phyloP scores from a whole-genome alignment of 257 asterid species.

The Salvia hispanica region DNA sequence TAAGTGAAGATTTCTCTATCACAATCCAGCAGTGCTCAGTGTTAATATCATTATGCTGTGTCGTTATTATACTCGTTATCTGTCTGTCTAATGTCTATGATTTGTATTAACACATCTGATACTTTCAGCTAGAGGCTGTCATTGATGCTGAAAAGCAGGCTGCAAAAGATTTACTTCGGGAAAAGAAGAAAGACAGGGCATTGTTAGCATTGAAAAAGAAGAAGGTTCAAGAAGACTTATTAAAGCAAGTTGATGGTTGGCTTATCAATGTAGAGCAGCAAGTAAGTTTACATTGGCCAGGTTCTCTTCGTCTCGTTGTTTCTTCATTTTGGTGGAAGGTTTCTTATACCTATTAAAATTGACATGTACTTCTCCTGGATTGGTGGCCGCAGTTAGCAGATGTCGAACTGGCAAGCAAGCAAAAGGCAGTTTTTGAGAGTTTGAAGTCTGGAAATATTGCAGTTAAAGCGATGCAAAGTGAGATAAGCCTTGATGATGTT shows the following conservation, averaged over 20 bases:
- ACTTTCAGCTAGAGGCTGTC: conserved; percentile 69
- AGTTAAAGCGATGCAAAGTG: conserved; percentile 90
- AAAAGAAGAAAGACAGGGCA: conserved; percentile 90
- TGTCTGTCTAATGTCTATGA: background rate
- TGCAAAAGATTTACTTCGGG: conserved; percentile 80
- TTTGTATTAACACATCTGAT: conserved; percentile 21
- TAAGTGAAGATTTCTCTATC: background rate
- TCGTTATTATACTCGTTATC: no score
- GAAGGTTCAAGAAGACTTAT: conserved; percentile 78
- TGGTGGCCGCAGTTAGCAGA: conserved; percentile 78
- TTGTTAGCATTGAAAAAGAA: conserved; percentile 79
- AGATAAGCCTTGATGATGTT: conserved; percentile 87
- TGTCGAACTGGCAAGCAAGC: conserved; percentile 93
- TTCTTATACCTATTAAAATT: conserved; percentile 5
- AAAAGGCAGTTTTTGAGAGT: conserved; percentile 96
- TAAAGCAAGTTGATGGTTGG: conserved; percentile 91
- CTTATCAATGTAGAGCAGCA: conserved; percentile 93
- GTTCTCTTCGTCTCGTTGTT: background rate
- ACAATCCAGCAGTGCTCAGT: background rate
- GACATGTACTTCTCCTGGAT: conserved; percentile 5
- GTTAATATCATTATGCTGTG: no score
- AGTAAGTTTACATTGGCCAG: conserved; percentile 46
- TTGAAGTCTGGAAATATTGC: conserved; percentile 86
- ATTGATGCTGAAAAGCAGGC: conserved; percentile 94
- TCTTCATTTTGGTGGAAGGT: background rate